Base-by-base conservation (phyloP, 768 basidiomycete species). In the Psilocybe cyanescens region DNA sequence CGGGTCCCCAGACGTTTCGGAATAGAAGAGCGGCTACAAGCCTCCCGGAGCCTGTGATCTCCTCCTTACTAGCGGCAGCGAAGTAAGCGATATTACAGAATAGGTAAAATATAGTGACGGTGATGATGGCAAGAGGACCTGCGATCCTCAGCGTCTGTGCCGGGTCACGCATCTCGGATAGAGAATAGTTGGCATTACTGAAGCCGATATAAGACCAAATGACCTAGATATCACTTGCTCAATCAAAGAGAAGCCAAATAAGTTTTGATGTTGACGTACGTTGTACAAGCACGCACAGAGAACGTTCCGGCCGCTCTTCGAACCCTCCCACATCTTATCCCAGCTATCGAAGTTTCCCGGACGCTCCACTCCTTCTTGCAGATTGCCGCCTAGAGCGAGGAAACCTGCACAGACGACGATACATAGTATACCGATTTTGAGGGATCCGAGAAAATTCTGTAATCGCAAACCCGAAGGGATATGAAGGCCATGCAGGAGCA, bases 1-100 rank as follows among this genome's bases (percentile, higher is more conserved):
- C 70, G 0, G 75, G 74, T 0, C 89, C 89, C 65, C 81, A 90
- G 2, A 91, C 76, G 64, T 88, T 88, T 51, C 83, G 78, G 71
- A 91, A 91, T 67, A 89, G 82, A 24, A 90, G 67, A 0, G 88
- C 85, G 0, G 87, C 88, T 3, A 88, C 83, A n/a, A 87, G 81
- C 7, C 82, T 78, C 2, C 86, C 85, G 1, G 84, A 84, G 11
- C 74, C 73, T 0, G 81, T 72, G 59, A 92, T 91, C 54, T 90
- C 86, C 16, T 80, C 75, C 64, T 86, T 89, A 5, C 85, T 82
- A 8, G 88, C 86, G n/a, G 81, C 89, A 1, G 84, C 84, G 56
- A 88, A 85, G 68, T 90, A 91, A 0, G 87, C 86, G 28, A 90
- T 67, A 65, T 90, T 90, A 49, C 84, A 82, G 5, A 83, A 76